Percentiles rank a stretch among this genome's conserved stretches.
These are phyloP conservation scores for Eutreptiella sp. DNA, from an alignment of 208 protist genomes.

Conservation along the genomic window DNA sequence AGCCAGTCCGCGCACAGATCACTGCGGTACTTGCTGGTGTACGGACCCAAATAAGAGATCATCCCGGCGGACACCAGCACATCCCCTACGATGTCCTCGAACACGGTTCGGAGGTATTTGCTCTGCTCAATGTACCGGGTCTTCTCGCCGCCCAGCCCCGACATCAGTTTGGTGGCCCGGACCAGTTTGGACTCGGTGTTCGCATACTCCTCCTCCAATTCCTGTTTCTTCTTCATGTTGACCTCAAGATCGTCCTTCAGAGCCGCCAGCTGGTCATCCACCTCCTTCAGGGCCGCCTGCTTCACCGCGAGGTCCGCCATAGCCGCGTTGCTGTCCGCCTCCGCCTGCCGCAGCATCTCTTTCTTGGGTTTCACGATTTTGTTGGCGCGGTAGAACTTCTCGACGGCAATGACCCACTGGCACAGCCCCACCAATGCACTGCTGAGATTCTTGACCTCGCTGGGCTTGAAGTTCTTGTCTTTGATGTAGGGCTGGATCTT, in stretches of 20 bases:
- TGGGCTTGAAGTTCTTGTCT: conserved; percentile 85
- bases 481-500: conserved; percentile 72
- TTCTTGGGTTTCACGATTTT: conserved; percentile 89
- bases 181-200: conserved; percentile 86
- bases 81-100: conserved; percentile 82
- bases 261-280: conserved; percentile 72
- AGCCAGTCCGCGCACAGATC: conserved; percentile 64
- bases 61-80: conserved; percentile 85
- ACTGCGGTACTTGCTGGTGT: conserved; percentile 82
- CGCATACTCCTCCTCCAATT: conserved; percentile 79
- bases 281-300: conserved; percentile 75
- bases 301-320: conserved; percentile 78
- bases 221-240: conserved; percentile 76
- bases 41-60: conserved; percentile 90
- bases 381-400: conserved; percentile 94
- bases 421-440: conserved; percentile 85
- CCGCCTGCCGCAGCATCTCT: conserved; percentile 66
- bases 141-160: conserved; percentile 87
- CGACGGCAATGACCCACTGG: conserved; percentile 91
- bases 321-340: conserved; percentile 69
- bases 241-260: conserved; percentile 70
- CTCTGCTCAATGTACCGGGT: conserved; percentile 74
- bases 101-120: conserved; percentile 61
- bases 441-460: conserved; percentile 79
- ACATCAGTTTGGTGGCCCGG: conserved; percentile 84